A percentile compares a stretch with the other conserved stretches of the same genome.
Evolutionary conservation across 2,329 filamentous ascomycete genomes (phyloP).

Genomic region (Clathrospora elynae): DNA sequence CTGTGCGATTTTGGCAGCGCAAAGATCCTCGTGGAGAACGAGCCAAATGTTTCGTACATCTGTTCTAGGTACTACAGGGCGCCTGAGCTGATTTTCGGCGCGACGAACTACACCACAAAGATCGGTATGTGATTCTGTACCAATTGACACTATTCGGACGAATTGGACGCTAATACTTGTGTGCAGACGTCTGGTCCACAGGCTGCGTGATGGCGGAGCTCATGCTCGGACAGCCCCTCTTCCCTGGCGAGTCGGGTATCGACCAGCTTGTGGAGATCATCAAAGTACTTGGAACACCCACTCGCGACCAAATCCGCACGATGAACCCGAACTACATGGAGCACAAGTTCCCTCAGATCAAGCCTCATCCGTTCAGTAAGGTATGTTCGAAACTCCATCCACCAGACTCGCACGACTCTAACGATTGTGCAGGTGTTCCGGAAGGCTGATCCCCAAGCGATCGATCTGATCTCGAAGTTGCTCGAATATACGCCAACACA

Average conservation of each 20-base stretch:
- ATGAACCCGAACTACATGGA: constrained; percentile 99
- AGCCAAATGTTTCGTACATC: constrained; percentile 99
- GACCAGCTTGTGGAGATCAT: constrained; percentile 99
- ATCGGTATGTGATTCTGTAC: constrained; percentile 72
- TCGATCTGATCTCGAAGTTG: constrained; percentile 90
- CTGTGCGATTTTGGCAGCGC: constrained; percentile 98
- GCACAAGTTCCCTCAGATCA: constrained; percentile 99
- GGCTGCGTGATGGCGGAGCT: constrained; percentile 99
- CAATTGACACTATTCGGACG: too few species aligned
- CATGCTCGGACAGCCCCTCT: constrained; percentile 97
- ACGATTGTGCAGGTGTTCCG: constrained; percentile 73
- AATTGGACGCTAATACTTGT: constrained; percentile 25
- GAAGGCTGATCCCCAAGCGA: constrained; percentile 89
- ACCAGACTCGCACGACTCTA: constrained; percentile 1
- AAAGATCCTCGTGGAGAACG: constrained; percentile 97
- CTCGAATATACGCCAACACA: constrained; percentile 98
- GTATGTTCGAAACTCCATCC: constrained; percentile 46
- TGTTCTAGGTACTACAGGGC: constrained; percentile 99
- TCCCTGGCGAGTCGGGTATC: constrained; percentile 97
- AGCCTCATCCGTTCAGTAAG: constrained; percentile 98
- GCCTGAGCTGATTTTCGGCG: constrained; percentile 96
- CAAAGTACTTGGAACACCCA: constrained; percentile 96
- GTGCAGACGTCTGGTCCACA: constrained; percentile 94
- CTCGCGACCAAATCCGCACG: constrained; percentile 95
- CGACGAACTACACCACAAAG: constrained; percentile 99